Evolutionary conservation across 2,329 filamentous ascomycete genomes (phyloP).

Genomic region (Scleromitrula shiraiana): DNA sequence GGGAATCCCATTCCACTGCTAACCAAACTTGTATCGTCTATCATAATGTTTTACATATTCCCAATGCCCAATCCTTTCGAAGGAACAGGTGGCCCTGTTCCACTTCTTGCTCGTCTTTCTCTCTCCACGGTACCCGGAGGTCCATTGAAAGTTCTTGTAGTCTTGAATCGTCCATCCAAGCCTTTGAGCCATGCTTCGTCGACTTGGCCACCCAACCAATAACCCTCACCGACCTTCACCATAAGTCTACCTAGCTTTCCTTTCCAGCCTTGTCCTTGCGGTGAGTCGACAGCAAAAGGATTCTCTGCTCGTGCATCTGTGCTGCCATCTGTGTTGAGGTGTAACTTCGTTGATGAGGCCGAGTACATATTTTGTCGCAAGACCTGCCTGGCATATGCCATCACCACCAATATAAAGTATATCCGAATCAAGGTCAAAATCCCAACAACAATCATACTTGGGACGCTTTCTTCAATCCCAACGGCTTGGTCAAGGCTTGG

Average conservation of each 20-base stretch:
- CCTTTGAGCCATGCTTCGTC: slow-evolving; percentile 62
- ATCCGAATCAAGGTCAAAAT: slow-evolving; percentile 66
- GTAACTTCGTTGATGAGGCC: slow-evolving; percentile 29
- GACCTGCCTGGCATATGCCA: slow-evolving; percentile 72
- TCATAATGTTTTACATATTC: slow-evolving; percentile 10
- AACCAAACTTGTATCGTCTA: slow-evolving; percentile 9
- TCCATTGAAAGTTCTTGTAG: slow-evolving; percentile 32
- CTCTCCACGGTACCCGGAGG: slow-evolving; percentile 32
- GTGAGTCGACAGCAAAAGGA: slow-evolving; percentile 60
- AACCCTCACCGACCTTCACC: slow-evolving; percentile 64
- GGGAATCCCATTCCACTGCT: neutral
- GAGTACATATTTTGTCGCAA: slow-evolving; percentile 60
- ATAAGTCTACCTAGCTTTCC: slow-evolving; percentile 73
- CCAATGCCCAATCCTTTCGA: slow-evolving; percentile 13
- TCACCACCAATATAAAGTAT: slow-evolving; percentile 78
- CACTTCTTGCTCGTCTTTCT: slow-evolving; percentile 37
- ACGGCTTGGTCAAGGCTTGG: slow-evolving; percentile 53
- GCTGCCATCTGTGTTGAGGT: slow-evolving; percentile 27
- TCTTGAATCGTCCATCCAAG: slow-evolving; percentile 52
- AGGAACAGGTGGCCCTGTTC: slow-evolving; percentile 32
- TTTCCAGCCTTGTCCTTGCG: slow-evolving; percentile 72
- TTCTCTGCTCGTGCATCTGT: slow-evolving; percentile 49
- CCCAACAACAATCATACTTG: slow-evolving; percentile 70
- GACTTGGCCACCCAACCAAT: slow-evolving; percentile 67
- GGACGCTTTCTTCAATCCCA: slow-evolving; percentile 58